phyloP scores from a whole-genome alignment of 495 filamentous ascomycete genomes.

The Viridothelium virens region DNA sequence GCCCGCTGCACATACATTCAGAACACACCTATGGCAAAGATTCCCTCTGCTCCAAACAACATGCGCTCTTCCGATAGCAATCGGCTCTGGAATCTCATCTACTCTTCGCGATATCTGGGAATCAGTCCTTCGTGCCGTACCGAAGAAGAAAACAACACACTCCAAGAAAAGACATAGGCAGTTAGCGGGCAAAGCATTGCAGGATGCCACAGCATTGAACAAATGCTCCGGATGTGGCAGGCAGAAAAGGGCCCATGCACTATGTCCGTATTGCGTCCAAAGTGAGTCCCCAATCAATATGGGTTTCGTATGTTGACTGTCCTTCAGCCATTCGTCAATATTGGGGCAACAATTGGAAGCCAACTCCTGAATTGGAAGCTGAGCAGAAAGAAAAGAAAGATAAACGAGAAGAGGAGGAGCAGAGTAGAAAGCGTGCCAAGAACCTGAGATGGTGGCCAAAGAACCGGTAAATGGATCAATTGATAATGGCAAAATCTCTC shows the following conservation, averaged over 20 bases:
- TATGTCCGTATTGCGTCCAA: constrained; percentile 78
- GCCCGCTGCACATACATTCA: constrained; percentile 24
- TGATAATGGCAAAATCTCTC: neutral
- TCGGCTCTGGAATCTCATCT: constrained; percentile 34
- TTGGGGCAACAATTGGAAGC: constrained; percentile 8
- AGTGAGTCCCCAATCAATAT: constrained; percentile 39
- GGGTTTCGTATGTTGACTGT: neutral
- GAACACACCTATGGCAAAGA: constrained; percentile 14
- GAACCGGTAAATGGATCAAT: neutral
- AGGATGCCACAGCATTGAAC: constrained; percentile 78
- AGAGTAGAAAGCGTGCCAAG: constrained; percentile 4
- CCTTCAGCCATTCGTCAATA: constrained; percentile 5
- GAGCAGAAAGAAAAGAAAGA: constrained; percentile 4
- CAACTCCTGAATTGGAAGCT: neutral
- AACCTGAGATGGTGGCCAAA: constrained; percentile 1
- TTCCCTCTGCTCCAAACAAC: constrained; percentile 20
- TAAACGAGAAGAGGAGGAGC: neutral
- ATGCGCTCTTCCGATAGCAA: constrained; percentile 23
- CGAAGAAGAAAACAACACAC: constrained; percentile 98
- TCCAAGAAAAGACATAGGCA: constrained; percentile 89
- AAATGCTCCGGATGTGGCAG: constrained; percentile 83
- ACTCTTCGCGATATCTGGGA: constrained; percentile 80
- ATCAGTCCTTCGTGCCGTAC: constrained; percentile 80
- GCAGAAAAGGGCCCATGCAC: constrained; percentile 74
- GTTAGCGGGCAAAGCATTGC: constrained; percentile 86